Percentiles rank a stretch among this genome's conserved stretches.
Conservation (phyloP, 2,329 filamentous ascomycete genomes). For the Aspergillus viridinutans region DNA sequence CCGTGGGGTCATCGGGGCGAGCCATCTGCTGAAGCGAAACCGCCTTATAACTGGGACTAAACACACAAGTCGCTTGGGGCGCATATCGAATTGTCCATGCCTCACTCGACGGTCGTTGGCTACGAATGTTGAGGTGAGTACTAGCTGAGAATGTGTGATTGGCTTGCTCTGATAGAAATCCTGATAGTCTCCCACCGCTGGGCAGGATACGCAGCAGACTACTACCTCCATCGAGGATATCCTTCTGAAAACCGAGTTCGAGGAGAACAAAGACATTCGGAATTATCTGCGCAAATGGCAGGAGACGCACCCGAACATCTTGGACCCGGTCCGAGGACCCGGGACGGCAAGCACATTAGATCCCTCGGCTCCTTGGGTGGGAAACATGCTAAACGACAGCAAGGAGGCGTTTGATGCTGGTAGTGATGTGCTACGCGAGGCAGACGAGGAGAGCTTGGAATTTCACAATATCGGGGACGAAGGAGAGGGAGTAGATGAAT, state of each 20-base stretch:
- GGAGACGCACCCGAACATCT: conserved; percentile 21
- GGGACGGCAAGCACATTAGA: conserved; percentile 12
- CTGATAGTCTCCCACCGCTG: neutral
- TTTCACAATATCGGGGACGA: conserved; percentile 26
- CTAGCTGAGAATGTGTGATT: neutral
- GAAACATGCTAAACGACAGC: conserved; percentile 33
- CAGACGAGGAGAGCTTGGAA: conserved; percentile 23
- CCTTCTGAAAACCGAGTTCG: conserved; percentile 30
- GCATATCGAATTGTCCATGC: neutral
- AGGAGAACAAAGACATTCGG: conserved; percentile 36
- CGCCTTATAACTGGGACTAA: neutral
- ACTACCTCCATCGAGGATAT: conserved; percentile 23
- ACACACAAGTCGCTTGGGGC: neutral
- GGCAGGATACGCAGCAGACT: conserved; percentile 2
- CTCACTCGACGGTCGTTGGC: neutral
- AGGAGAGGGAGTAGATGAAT: conserved; percentile 23
- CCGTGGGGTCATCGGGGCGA: neutral
- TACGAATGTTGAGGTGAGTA: neutral
- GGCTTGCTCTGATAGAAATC: neutral
- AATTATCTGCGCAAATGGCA: conserved; percentile 42
- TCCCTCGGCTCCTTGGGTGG: conserved; percentile 17
- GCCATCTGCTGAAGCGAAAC: neutral
- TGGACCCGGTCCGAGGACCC: conserved; percentile 28
- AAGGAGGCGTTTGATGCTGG: conserved; percentile 23
- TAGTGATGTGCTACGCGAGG: conserved; percentile 21